Percentiles rank a stretch among this genome's conserved stretches.
phyloP scores from a whole-genome alignment of 1,284 basidiomycete species.

The Porodaedalea pini region DNA sequence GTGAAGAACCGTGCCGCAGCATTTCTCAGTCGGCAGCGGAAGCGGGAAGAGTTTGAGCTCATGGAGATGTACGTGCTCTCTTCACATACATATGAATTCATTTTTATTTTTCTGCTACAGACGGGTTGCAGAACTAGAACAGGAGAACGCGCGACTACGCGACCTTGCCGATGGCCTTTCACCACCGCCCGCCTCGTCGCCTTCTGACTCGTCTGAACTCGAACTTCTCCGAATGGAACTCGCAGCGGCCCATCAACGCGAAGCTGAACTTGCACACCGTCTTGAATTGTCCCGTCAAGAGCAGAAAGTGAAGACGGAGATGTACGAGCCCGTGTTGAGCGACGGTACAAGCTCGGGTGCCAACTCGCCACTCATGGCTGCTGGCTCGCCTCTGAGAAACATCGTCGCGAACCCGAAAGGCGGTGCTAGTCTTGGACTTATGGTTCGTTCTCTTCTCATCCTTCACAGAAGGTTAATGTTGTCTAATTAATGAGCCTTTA shows the following conservation, averaged over 20 bases:
- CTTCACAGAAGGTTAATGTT: constrained; percentile 18
- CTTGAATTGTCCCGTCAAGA: constrained; percentile 48
- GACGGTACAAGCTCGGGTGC: constrained; percentile 3
- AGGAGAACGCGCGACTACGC: constrained; percentile 69
- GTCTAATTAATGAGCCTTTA: constrained; percentile 19
- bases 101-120: constrained; percentile 24
- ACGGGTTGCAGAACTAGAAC: constrained; percentile 63
- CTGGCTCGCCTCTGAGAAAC: constrained; percentile 3
- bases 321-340: constrained; percentile 3
- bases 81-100: constrained; percentile 25
- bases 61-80: constrained; percentile 72
- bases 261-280: constrained; percentile 61
- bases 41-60: constrained; percentile 86
- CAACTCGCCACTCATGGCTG: neutral
- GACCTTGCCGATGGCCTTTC: constrained; percentile 39
- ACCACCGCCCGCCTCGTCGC: neutral
- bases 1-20: constrained; percentile 91
- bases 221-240: constrained; percentile 64
- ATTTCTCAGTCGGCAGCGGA: constrained; percentile 85
- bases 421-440: constrained; percentile 62
- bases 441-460: constrained; percentile 45
- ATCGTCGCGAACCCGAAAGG: constrained; percentile 36
- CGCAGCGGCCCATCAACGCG: constrained; percentile 60
- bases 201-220: constrained; percentile 40
- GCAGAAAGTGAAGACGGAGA: constrained; percentile 25